A percentile compares a stretch with the other conserved stretches of the same genome.
Conservation (phyloP, 345 rosid species). For the Theobroma cacao region DNA sequence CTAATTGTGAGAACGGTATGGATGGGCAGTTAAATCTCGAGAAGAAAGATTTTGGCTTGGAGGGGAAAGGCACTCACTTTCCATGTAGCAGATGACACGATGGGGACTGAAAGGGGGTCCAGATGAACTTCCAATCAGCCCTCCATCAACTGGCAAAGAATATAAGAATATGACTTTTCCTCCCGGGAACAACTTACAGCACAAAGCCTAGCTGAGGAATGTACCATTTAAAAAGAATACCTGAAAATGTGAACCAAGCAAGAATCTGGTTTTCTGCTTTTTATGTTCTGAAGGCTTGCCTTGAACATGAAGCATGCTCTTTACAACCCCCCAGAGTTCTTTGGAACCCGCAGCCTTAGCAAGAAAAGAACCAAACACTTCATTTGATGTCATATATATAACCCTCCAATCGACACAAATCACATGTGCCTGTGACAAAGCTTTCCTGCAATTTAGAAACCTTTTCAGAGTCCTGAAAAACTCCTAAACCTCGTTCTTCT, state of each 20-base stretch:
- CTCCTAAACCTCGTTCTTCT: background rate
- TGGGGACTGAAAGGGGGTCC: background rate
- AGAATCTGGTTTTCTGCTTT: conserved; percentile 33
- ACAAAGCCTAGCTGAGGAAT: conserved; percentile 8
- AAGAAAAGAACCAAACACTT: conserved; percentile 72
- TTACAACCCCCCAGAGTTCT: conserved; percentile 54
- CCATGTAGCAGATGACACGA: background rate
- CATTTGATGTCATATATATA: conserved; percentile 27
- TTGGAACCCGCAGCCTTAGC: conserved; percentile 48
- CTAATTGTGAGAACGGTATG: background rate
- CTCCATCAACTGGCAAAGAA: conserved; percentile 11
- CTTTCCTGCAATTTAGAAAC: conserved; percentile 6
- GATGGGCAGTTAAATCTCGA: background rate
- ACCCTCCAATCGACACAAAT: conserved; percentile 14
- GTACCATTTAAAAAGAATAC: background rate
- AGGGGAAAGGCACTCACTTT: background rate
- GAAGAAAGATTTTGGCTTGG: background rate
- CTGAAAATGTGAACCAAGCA: conserved; percentile 22
- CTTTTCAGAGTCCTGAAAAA: conserved; percentile 9
- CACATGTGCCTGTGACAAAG: conserved; percentile 8
- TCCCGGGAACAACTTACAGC: conserved; percentile 7
- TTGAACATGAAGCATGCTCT: conserved; percentile 58
- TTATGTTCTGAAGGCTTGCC: conserved; percentile 30
- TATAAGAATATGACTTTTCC: conserved; percentile 19
- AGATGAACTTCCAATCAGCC: background rate